Percentiles rank a stretch among this genome's conserved stretches.
phyloP scores from a whole-genome alignment of 495 filamentous ascomycete genomes.

The Aspergillus campestris region DNA sequence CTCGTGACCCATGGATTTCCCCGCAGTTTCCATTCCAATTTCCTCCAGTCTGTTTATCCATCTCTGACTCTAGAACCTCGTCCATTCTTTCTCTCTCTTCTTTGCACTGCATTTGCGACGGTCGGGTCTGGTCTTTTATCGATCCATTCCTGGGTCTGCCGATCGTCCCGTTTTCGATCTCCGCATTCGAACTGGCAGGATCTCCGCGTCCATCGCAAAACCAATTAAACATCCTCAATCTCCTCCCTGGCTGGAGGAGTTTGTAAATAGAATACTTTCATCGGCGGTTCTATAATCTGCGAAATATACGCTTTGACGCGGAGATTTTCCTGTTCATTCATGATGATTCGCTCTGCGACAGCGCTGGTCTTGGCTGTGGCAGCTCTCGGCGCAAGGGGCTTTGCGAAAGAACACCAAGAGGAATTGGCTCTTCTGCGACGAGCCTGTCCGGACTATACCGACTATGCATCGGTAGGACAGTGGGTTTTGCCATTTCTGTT shows the following conservation, averaged over 20 bases:
- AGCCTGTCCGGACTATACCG: constrained; percentile 44
- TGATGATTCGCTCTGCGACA: constrained; percentile 5
- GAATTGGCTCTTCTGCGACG: constrained; percentile 26
- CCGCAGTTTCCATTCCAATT: constrained; percentile 2
- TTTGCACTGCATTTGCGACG: constrained; percentile 4
- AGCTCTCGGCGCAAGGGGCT: constrained; percentile 15
- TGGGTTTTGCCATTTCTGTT: constrained; percentile 16
- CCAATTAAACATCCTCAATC: too few species aligned
- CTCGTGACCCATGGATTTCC: neutral
- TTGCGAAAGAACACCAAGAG: constrained; percentile 16
- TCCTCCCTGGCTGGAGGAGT: too few species aligned
- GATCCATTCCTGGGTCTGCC: too few species aligned
- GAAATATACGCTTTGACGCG: too few species aligned
- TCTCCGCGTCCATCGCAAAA: too few species aligned
- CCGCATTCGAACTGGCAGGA: too few species aligned
- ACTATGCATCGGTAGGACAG: constrained; percentile 39
- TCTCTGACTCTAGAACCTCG: too few species aligned
- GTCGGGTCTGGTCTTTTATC: too few species aligned
- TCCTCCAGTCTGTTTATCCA: neutral
- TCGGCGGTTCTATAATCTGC: too few species aligned
- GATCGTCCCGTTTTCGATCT: too few species aligned
- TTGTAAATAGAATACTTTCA: too few species aligned
- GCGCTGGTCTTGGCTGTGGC: constrained; percentile 19
- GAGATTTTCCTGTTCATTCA: neutral
- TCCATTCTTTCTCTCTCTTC: neutral